Percentiles rank a stretch among this genome's conserved stretches.
These are phyloP conservation scores for Penicillium subrubescens DNA, from an alignment of 495 filamentous ascomycete species.

Conservation along the genomic window DNA sequence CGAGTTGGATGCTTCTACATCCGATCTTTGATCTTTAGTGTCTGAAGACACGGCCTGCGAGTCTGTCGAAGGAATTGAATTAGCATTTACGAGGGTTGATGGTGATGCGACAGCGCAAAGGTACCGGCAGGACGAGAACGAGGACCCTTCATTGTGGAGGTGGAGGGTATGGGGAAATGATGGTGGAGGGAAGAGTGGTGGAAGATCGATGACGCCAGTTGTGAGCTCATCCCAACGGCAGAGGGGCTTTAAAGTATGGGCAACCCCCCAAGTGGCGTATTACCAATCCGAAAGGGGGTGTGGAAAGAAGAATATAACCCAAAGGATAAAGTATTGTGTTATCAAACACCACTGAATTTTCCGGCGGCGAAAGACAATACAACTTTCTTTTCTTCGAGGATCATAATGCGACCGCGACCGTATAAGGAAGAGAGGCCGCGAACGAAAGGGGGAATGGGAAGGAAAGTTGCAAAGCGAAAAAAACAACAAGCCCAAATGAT, in stretches of 20 bases:
- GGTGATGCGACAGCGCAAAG: constrained; percentile 31
- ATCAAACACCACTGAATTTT: constrained; percentile 8
- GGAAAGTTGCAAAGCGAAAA: background rate
- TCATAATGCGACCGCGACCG: constrained; percentile 1
- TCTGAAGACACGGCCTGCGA: constrained; percentile 45
- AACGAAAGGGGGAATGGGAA: constrained; percentile 1
- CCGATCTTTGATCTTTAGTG: constrained; percentile 44
- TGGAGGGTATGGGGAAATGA: constrained; percentile 10
- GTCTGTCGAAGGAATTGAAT: constrained; percentile 39
- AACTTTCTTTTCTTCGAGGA: constrained; percentile 10
- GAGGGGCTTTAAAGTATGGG: constrained; percentile 33
- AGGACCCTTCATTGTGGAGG: constrained; percentile 25
- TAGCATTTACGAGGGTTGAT: constrained; percentile 25
- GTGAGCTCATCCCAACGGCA: constrained; percentile 52
- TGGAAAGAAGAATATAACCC: constrained; percentile 16
- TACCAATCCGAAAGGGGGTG: constrained; percentile 37
- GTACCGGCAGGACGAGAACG: constrained; percentile 30
- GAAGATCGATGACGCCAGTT: constrained; percentile 44
- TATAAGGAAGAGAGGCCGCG: constrained; percentile 7
- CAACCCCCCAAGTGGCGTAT: constrained; percentile 36
- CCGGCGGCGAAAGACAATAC: constrained; percentile 1
- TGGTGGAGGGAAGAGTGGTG: constrained; percentile 23
- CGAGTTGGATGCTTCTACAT: constrained; percentile 48
- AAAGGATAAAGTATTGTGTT: constrained; percentile 8
- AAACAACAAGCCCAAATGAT: background rate